Evolutionary conservation across 1,284 basidiomycete species (phyloP).

Genomic region (Ustanciosporium gigantosporum): DNA sequence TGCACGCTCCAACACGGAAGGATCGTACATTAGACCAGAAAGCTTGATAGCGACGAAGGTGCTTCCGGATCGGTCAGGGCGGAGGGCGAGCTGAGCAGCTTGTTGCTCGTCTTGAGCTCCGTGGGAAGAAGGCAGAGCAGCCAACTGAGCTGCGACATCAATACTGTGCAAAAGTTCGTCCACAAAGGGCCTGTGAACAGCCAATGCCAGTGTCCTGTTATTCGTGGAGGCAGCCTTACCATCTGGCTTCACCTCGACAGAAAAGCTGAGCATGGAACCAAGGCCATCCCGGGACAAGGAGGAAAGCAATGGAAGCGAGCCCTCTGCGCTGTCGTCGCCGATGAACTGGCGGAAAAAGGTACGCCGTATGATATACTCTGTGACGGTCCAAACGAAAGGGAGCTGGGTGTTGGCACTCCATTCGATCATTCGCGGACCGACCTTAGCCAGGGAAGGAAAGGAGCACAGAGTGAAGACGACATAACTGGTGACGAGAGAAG

Average conservation of each 20-base stretch:
- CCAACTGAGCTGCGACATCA: conserved; percentile 33
- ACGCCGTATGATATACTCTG: conserved; percentile 72
- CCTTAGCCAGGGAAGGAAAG: conserved; percentile 75
- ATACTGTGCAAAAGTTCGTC: conserved; percentile 45
- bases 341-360: conserved; percentile 92
- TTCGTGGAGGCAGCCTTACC: conserved; percentile 68
- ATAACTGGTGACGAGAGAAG: conserved; percentile 71
- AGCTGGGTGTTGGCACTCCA: conserved; percentile 67
- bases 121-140: conserved; percentile 23
- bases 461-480: conserved; percentile 80
- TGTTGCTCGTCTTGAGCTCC: conserved; percentile 22
- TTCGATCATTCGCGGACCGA: conserved; percentile 72
- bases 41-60: conserved; percentile 56
- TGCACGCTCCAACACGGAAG: conserved; percentile 44
- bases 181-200: conserved; percentile 36
- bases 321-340: conserved; percentile 78
- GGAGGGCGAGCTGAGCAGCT: conserved; percentile 13
- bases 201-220: conserved; percentile 1
- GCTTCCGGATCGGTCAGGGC: conserved; percentile 39
- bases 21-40: conserved; percentile 46
- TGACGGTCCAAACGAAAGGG: conserved; percentile 71
- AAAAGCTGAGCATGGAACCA: conserved; percentile 81
- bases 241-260: conserved; percentile 74
- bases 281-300: conserved; percentile 67
- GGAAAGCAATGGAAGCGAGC: conserved; percentile 71